phyloP scores from a whole-genome alignment of 306 rosid species.

The Lablab purpureus region DNA sequence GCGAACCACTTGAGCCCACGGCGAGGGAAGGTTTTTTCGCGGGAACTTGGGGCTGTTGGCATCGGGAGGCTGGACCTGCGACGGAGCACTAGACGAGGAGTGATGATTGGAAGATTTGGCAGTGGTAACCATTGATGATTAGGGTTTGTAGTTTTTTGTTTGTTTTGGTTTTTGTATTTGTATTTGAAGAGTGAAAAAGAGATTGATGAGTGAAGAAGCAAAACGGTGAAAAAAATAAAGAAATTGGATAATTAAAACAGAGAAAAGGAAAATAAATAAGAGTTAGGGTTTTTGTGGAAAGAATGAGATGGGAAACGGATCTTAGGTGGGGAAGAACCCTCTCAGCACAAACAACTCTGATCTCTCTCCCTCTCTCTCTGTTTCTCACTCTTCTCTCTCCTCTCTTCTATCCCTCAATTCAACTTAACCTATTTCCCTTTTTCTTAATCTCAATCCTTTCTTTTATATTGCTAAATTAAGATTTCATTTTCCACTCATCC shows the following conservation, averaged over 20 bases:
- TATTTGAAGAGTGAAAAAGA: background rate
- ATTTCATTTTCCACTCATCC: too few species aligned
- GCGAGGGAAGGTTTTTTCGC: slow-evolving; percentile 54
- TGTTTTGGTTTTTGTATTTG: background rate
- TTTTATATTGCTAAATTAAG: too few species aligned
- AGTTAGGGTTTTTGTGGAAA: slow-evolving; percentile 40
- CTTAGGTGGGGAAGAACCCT: slow-evolving; percentile 45
- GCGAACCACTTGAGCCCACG: slow-evolving; percentile 81
- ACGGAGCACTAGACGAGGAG: slow-evolving; percentile 46
- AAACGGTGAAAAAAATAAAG: slow-evolving; percentile 20
- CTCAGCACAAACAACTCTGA: slow-evolving; percentile 36
- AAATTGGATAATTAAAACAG: slow-evolving; percentile 12
- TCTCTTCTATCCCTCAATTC: background rate
- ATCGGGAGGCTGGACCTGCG: slow-evolving; percentile 11
- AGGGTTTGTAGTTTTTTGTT: slow-evolving; percentile 51
- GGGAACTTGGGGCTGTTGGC: slow-evolving; percentile 47
- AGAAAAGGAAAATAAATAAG: background rate
- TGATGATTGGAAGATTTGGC: slow-evolving; percentile 63
- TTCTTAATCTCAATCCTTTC: too few species aligned
- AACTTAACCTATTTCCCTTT: background rate
- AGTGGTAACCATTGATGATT: slow-evolving; percentile 64
- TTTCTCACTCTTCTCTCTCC: background rate
- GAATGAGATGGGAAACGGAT: slow-evolving; percentile 37
- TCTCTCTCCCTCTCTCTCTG: background rate
- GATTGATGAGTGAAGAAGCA: slow-evolving; percentile 52